These are phyloP conservation scores for Chaetomium cochliodes DNA, from an alignment of 495 filamentous ascomycete genomes.

Conservation along the genomic window DNA sequence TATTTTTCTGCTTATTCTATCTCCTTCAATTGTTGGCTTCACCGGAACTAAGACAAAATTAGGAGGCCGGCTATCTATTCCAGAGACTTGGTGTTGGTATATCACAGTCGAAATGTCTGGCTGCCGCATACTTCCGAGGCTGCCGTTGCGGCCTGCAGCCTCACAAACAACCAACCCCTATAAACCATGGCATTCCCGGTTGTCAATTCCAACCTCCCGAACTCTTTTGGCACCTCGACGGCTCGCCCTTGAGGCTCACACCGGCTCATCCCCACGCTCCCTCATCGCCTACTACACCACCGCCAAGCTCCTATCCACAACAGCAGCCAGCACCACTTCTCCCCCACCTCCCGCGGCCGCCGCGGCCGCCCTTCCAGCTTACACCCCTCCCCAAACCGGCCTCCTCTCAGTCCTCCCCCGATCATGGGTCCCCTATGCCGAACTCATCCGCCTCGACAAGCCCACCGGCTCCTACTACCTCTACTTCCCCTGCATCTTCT, in stretches of 20 bases:
- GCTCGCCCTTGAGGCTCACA: conserved; percentile 21
- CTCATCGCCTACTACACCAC: conserved; percentile 29
- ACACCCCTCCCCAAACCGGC: conserved; percentile 69
- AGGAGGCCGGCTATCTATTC: not conserved
- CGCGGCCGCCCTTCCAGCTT: conserved; percentile 38
- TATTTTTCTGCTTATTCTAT: too few species aligned
- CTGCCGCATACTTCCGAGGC: conserved; percentile 18
- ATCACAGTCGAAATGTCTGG: conserved; percentile 19
- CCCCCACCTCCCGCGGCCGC: conserved; percentile 7
- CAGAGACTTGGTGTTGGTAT: not conserved
- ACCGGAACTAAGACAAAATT: not conserved
- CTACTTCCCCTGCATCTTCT: conserved; percentile 92
- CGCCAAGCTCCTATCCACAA: conserved; percentile 27
- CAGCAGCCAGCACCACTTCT: conserved; percentile 9
- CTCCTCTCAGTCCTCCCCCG: conserved; percentile 72
- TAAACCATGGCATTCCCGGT: conserved; percentile 6
- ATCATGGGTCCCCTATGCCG: conserved; percentile 87
- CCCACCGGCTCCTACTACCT: conserved; percentile 94
- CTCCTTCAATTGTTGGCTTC: not conserved
- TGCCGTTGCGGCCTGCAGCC: conserved; percentile 22
- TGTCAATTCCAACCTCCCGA: not conserved
- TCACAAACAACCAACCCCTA: conserved; percentile 13
- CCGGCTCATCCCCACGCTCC: conserved; percentile 5
- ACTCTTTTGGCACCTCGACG: conserved; percentile 20
- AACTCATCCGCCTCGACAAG: conserved; percentile 89